Conservation (phyloP, 129 eudicot genomes). For the Flaveria robusta region DNA sequence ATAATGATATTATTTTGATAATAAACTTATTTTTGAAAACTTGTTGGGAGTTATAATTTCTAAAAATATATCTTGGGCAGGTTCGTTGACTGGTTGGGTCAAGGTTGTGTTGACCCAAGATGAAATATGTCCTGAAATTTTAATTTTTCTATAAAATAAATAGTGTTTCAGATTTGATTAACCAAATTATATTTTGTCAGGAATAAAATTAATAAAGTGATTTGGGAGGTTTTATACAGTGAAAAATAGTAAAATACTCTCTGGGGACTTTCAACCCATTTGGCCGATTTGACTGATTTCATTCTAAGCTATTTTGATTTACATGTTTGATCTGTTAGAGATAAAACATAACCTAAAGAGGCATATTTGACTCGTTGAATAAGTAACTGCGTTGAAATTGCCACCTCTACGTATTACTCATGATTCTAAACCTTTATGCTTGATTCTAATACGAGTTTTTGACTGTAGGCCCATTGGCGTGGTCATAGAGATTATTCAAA, state of each 20-base stretch:
- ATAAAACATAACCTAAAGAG: neutral
- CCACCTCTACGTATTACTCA: conserved; percentile 14
- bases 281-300: neutral
- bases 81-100: conserved; percentile 1
- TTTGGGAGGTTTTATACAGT: neutral
- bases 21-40: neutral
- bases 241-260: neutral
- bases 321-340: neutral
- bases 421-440: conserved; percentile 11
- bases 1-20: neutral
- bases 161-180: neutral
- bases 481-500: conserved; percentile 63
- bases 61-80: neutral
- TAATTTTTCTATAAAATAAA: neutral
- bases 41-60: neutral
- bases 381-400: neutral
- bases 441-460: conserved; percentile 15
- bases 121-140: neutral
- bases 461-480: conserved; percentile 78
- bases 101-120: conserved; percentile 3
- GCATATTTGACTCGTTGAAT: conserved; percentile 9
- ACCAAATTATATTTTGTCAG: neutral
- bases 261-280: neutral
- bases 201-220: neutral
- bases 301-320: neutral